Percentiles rank a stretch among this genome's conserved stretches.
These are phyloP conservation scores for Pythium aristosporum DNA, from an alignment of 352 stramenopile species.

Conservation along the genomic window DNA sequence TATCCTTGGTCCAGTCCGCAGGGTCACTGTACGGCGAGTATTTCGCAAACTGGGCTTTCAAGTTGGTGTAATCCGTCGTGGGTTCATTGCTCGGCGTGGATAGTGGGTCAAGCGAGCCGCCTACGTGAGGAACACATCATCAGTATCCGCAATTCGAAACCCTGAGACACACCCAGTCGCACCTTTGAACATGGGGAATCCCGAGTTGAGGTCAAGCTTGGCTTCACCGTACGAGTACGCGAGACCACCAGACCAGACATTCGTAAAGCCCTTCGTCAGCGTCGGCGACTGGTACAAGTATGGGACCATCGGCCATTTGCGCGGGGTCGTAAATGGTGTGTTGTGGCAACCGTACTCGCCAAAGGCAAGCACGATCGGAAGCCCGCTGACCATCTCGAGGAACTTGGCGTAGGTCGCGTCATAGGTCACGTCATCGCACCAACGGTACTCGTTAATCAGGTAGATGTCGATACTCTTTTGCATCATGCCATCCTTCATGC, in stretches of 20 bases:
- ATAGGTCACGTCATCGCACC: slow-evolving; percentile 71
- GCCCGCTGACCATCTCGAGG: slow-evolving; percentile 65
- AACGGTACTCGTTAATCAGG: slow-evolving; percentile 89
- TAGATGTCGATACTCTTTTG: slow-evolving; percentile 86
- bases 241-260: slow-evolving; percentile 80
- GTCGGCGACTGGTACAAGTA: slow-evolving; percentile 77
- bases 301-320: slow-evolving; percentile 76
- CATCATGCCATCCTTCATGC: slow-evolving; percentile 81
- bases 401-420: slow-evolving; percentile 70
- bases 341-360: slow-evolving; percentile 80
- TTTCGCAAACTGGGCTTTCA: slow-evolving; percentile 72
- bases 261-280: slow-evolving; percentile 62
- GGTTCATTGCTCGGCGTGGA: slow-evolving; percentile 53
- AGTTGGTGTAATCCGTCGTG: slow-evolving; percentile 67
- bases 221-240: slow-evolving; percentile 88
- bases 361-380: slow-evolving; percentile 78
- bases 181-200: slow-evolving; percentile 86
- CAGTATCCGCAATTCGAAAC: background rate
- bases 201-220: slow-evolving; percentile 59
- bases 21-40: slow-evolving; percentile 54
- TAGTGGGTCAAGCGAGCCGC: slow-evolving; percentile 60
- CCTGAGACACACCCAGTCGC: background rate
- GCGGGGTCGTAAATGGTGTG: slow-evolving; percentile 23
- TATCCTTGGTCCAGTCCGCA: slow-evolving; percentile 54
- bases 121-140: slow-evolving; percentile 19